These are phyloP conservation scores for Cyberlindnera petersonii DNA, from an alignment of 805 yeast species.

Conservation along the genomic window DNA sequence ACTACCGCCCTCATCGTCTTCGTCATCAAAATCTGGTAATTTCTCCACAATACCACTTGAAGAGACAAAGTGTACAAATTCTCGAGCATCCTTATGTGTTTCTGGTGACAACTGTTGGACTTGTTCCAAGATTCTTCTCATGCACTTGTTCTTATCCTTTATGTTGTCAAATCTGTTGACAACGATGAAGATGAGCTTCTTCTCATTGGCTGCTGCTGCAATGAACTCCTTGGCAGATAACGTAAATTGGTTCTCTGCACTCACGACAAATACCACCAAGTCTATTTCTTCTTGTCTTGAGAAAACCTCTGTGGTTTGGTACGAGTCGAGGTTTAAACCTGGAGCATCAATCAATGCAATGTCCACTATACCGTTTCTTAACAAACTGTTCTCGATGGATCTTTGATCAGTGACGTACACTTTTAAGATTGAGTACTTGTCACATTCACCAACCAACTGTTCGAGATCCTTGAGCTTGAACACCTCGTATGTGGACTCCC, in stretches of 20 bases:
- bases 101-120: constrained; percentile 84
- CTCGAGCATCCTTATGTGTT: constrained; percentile 81
- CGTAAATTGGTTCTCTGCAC: constrained; percentile 94
- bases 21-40: constrained; percentile 35
- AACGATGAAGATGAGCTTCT: constrained; percentile 87
- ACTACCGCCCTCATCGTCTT: constrained; percentile 36
- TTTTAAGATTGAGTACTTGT: constrained; percentile 66
- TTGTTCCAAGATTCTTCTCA: constrained; percentile 73
- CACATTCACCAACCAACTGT: constrained; percentile 69
- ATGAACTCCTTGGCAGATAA: constrained; percentile 92
- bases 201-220: constrained; percentile 84
- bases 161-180: constrained; percentile 90
- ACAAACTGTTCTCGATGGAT: constrained; percentile 59
- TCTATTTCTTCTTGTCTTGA: constrained; percentile 97
- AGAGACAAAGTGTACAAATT: constrained; percentile 90
- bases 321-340: constrained; percentile 88
- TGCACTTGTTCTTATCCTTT: constrained; percentile 75
- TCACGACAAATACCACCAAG: constrained; percentile 90
- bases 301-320: constrained; percentile 91
- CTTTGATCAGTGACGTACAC: constrained; percentile 79
- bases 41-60: constrained; percentile 45
- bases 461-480: constrained; percentile 54
- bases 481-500: constrained; percentile 62
- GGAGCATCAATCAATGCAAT: constrained; percentile 95
- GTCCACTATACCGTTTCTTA: constrained; percentile 88